A percentile compares a stretch with the other conserved stretches of the same genome.
These are phyloP conservation scores for Penicillium sp. DNA, from an alignment of 2,329 filamentous ascomycete species.

Conservation along the genomic window DNA sequence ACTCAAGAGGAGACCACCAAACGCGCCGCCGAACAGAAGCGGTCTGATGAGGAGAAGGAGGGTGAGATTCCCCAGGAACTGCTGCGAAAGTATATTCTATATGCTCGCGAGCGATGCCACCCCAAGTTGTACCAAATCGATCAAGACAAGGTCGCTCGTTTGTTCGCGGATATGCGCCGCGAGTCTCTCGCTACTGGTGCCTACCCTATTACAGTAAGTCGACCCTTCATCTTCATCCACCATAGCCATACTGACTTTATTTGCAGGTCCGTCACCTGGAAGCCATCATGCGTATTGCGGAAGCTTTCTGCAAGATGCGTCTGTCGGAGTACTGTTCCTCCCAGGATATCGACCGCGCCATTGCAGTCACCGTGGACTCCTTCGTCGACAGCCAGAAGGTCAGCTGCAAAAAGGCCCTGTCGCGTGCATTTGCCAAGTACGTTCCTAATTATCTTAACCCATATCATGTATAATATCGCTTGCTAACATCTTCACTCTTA, in stretches of 20 bases:
- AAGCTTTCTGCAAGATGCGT: conserved; percentile 96
- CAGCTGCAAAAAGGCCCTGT: conserved; percentile 94
- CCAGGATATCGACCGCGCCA: conserved; percentile 93
- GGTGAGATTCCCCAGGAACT: conserved; percentile 88
- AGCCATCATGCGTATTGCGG: conserved; percentile 93
- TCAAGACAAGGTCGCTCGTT: conserved; percentile 89
- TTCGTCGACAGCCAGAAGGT: conserved; percentile 97
- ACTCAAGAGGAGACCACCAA: conserved; percentile 52
- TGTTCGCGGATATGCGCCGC: conserved; percentile 95
- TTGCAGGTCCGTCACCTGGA: conserved; percentile 89
- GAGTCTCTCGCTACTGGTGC: conserved; percentile 92
- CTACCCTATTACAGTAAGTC: conserved; percentile 92
- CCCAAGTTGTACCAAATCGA: conserved; percentile 98
- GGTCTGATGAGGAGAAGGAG: conserved; percentile 56
- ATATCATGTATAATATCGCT: neutral
- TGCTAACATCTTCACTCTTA: conserved; percentile 21
- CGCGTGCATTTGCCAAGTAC: conserved; percentile 95
- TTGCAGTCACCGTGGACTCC: conserved; percentile 93
- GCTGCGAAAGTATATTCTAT: conserved; percentile 94
- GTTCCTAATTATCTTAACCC: conserved; percentile 44
- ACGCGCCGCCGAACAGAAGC: conserved; percentile 44
- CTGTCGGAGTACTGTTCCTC: conserved; percentile 92
- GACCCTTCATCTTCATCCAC: neutral
- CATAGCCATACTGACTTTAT: conserved; percentile 8
- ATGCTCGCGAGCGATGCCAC: conserved; percentile 83